Percentiles rank a stretch among this genome's conserved stretches.
These are phyloP conservation scores for Citrus maxima DNA, from an alignment of 345 rosid genomes.

Conservation along the genomic window DNA sequence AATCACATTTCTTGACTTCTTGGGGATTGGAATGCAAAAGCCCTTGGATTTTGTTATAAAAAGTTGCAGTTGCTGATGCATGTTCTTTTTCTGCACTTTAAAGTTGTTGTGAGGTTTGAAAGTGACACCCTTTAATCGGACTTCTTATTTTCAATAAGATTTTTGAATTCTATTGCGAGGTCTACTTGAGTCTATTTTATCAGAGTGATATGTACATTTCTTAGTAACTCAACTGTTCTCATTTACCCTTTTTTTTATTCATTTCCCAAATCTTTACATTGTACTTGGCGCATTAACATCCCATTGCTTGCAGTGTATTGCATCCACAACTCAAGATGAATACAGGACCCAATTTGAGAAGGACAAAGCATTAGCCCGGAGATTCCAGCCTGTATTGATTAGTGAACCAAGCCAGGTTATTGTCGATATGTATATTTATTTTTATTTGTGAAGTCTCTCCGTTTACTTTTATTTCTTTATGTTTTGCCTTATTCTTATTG, in stretches of 20 bases:
- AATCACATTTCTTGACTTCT: neutral
- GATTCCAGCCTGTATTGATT: slow-evolving; percentile 90
- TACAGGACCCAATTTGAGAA: slow-evolving; percentile 79
- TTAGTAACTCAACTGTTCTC: neutral
- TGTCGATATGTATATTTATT: slow-evolving; percentile 13
- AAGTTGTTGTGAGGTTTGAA: neutral
- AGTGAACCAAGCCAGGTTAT: slow-evolving; percentile 90
- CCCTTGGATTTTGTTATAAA: neutral
- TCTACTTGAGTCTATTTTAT: neutral
- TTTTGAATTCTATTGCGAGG: neutral
- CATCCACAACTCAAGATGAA: slow-evolving; percentile 91
- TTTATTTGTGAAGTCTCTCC: neutral
- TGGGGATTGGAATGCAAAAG: neutral
- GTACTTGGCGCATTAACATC: neutral
- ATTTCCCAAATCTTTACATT: neutral
- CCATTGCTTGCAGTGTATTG: slow-evolving; percentile 75
- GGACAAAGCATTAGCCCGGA: slow-evolving; percentile 93
- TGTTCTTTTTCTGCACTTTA: neutral
- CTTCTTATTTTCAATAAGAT: neutral
- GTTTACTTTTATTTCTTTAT: neutral
- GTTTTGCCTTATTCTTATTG: slow-evolving; percentile 18
- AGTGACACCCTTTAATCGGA: neutral
- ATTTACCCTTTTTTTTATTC: slow-evolving; percentile 2
- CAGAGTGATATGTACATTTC: neutral
- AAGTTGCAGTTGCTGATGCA: neutral